phyloP scores from a whole-genome alignment of 1,284 basidiomycete species.

The Malassezia obtusa region DNA sequence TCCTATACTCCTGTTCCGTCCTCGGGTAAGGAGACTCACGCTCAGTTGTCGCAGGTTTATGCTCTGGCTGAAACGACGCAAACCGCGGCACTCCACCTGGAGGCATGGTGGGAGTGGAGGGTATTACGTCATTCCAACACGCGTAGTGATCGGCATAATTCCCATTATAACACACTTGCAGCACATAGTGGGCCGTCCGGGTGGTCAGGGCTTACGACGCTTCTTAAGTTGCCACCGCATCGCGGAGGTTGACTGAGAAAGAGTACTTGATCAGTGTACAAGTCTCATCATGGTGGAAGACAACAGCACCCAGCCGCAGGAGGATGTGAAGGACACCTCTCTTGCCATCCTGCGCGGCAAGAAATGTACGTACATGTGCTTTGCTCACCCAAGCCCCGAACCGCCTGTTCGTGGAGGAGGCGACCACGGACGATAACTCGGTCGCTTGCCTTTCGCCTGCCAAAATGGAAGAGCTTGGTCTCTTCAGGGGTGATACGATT shows the following conservation, averaged over 20 bases:
- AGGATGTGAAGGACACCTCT: conserved; percentile 40
- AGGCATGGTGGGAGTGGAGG: conserved; percentile 3
- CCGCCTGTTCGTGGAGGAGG: conserved; percentile 46
- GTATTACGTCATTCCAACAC: background rate
- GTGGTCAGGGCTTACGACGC: background rate
- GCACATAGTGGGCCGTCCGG: background rate
- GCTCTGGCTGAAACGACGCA: conserved; percentile 2
- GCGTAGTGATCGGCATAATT: conserved; percentile 10
- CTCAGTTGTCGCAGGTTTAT: too few species aligned
- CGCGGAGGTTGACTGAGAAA: conserved; percentile 1
- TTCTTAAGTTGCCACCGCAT: conserved; percentile 11
- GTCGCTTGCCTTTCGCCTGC: conserved; percentile 89
- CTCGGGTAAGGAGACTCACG: too few species aligned
- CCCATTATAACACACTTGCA: conserved; percentile 10
- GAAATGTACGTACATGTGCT: conserved; percentile 24
- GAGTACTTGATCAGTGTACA: background rate
- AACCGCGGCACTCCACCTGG: conserved; percentile 3
- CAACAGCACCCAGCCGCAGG: conserved; percentile 11
- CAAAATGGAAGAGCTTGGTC: conserved; percentile 86
- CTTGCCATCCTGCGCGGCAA: conserved; percentile 44
- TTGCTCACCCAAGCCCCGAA: conserved; percentile 26
- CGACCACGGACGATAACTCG: conserved; percentile 50
- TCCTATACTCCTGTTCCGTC: too few species aligned
- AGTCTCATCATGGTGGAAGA: conserved; percentile 11
- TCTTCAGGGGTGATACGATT: conserved; percentile 82